phyloP scores from a whole-genome alignment of 2,329 filamentous ascomycete species.

The Sclerotinia spermophila region DNA sequence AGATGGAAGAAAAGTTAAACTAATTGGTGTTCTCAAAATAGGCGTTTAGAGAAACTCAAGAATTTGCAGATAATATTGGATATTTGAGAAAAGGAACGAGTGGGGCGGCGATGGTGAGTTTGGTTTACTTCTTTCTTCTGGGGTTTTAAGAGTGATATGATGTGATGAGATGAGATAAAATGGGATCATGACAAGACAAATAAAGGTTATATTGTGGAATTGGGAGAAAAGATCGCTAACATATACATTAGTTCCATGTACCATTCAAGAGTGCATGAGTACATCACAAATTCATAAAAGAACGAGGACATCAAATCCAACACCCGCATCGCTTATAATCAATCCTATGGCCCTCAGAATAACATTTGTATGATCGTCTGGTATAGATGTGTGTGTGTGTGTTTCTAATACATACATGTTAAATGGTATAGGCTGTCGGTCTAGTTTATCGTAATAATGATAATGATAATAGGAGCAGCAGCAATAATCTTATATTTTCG shows the following conservation, averaged over 20 bases:
- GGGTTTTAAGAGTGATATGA: not conserved
- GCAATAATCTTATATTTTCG: no score
- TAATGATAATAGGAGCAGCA: no score
- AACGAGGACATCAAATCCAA: no score
- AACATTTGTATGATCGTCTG: no score
- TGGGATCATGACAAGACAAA: not conserved
- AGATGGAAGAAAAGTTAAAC: not conserved
- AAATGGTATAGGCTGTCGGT: no score
- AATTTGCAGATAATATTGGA: slow-evolving; percentile 22
- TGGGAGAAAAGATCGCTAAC: not conserved
- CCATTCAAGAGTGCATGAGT: not conserved
- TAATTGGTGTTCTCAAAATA: not conserved
- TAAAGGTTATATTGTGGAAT: not conserved
- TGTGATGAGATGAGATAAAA: not conserved
- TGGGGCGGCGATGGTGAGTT: slow-evolving; percentile 8
- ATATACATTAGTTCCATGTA: not conserved
- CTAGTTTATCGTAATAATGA: no score
- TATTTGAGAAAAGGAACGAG: slow-evolving; percentile 17
- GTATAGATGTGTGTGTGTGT: no score
- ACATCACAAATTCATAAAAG: no score
- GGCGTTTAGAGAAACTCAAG: slow-evolving; percentile 27
- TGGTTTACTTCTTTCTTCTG: not conserved
- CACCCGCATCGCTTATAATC: no score
- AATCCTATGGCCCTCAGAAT: no score
- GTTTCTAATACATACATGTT: no score